Evolutionary conservation across 768 basidiomycete species (phyloP).

Genomic region (Lactifluus pinguis): DNA sequence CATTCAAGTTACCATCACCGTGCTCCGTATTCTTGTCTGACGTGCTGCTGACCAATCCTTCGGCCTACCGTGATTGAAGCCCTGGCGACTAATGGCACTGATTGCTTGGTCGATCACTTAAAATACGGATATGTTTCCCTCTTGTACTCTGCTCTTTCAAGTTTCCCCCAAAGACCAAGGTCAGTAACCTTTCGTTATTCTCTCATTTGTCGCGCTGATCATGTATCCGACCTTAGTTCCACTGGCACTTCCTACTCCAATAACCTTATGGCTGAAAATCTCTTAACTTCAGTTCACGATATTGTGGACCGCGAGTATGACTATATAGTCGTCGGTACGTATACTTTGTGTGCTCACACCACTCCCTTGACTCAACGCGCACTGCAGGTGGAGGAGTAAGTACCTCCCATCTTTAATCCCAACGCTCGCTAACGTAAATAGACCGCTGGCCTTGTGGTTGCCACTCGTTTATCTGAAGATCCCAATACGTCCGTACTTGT

Average conservation of each 20-base stretch:
- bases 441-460: conserved; percentile 21
- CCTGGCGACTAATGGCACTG: too few relatives aligned
- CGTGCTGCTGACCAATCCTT: too few relatives aligned
- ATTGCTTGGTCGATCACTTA: too few relatives aligned
- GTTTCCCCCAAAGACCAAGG: too few relatives aligned
- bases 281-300: not conserved
- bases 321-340: conserved; percentile 6
- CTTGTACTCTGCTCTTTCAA: too few relatives aligned
- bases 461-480: conserved; percentile 22
- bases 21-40: too few relatives aligned
- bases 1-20: too few relatives aligned
- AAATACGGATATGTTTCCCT: too few relatives aligned
- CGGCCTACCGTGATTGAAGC: too few relatives aligned
- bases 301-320: conserved; percentile 4
- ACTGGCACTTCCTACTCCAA: not conserved
- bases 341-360: not conserved
- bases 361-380: not conserved
- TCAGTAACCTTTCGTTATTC: too few relatives aligned
- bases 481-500: conserved; percentile 20
- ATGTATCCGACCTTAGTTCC: too few relatives aligned
- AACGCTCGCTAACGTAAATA: not conserved
- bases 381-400: conserved; percentile 1
- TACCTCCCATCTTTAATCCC: not conserved
- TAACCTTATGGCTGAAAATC: not conserved
- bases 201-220: too few relatives aligned